phyloP scores from a whole-genome alignment of 305 asterid genomes.

The Nicotiana rustica region DNA sequence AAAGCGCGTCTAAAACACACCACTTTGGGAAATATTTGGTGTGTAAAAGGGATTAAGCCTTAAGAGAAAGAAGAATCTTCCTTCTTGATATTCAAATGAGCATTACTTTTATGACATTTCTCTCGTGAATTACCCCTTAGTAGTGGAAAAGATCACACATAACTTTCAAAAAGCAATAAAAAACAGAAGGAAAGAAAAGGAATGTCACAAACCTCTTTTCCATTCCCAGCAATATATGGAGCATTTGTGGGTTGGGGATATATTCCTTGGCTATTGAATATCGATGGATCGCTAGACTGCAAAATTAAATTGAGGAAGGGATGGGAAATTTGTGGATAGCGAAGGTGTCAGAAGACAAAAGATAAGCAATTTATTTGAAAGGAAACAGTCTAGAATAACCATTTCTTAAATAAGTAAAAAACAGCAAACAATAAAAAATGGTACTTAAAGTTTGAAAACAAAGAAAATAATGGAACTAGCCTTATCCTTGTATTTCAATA shows the following conservation, averaged over 20 bases:
- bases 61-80: background rate
- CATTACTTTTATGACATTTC: background rate
- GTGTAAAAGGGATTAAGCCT: too few species aligned
- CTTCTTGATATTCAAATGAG: constrained; percentile 24
- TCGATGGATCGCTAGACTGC: constrained; percentile 65
- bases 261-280: constrained; percentile 76
- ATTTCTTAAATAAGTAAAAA: background rate
- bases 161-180: constrained; percentile 11
- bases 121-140: constrained; percentile 5
- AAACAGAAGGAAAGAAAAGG: constrained; percentile 17
- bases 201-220: constrained; percentile 59
- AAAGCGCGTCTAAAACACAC: too few species aligned
- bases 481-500: constrained; percentile 66
- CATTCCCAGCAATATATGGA: constrained; percentile 65
- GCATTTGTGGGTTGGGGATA: constrained; percentile 74
- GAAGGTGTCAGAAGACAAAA: constrained; percentile 37
- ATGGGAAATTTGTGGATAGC: constrained; percentile 30
- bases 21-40: too few species aligned
- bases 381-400: background rate
- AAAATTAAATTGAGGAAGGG: constrained; percentile 35
- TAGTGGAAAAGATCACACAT: background rate
- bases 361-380: constrained; percentile 24
- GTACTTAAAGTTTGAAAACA: constrained; percentile 28
- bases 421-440: constrained; percentile 19
- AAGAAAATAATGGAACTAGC: constrained; percentile 45